Percentiles rank a stretch among this genome's conserved stretches.
Conservation (phyloP, 331 rosid genomes). For the Quercus phellos region DNA sequence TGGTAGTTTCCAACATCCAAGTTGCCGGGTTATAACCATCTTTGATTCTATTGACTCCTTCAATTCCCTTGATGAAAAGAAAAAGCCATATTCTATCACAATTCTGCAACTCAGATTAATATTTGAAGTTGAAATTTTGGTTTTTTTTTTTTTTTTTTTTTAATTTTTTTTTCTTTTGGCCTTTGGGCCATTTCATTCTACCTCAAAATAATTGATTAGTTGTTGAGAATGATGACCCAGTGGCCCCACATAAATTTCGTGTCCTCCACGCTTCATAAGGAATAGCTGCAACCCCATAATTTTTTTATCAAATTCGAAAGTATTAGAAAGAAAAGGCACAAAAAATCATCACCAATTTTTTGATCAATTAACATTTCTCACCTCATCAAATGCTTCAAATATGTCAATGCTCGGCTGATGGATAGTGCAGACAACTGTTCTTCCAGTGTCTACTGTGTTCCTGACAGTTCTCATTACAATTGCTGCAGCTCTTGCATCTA, state of each 20-base stretch:
- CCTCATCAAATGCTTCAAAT: conserved; percentile 68
- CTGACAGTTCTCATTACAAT: conserved; percentile 86
- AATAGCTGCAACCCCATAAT: conserved; percentile 49
- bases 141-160: background rate
- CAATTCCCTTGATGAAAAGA: conserved; percentile 33
- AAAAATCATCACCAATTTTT: background rate
- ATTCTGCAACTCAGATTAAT: background rate
- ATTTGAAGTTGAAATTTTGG: background rate
- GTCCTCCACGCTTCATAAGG: conserved; percentile 75
- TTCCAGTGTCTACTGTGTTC: conserved; percentile 80
- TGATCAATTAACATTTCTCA: conserved; percentile 1
- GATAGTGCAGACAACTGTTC: conserved; percentile 92
- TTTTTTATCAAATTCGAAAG: conserved; percentile 9
- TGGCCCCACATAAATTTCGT: conserved; percentile 80
- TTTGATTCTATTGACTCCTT: conserved; percentile 41
- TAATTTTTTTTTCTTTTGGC: background rate
- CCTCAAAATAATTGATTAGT: conserved; percentile 72
- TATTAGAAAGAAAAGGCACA: background rate
- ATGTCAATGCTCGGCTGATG: conserved; percentile 92
- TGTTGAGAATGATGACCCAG: conserved; percentile 61
- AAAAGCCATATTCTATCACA: background rate
- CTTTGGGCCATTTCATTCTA: conserved; percentile 5
- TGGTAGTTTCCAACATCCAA: conserved; percentile 61
- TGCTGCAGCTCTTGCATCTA: conserved; percentile 95
- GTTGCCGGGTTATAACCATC: conserved; percentile 66